These are phyloP conservation scores for Colletotrichum magnum DNA, from an alignment of 2,329 filamentous ascomycete genomes.

Conservation along the genomic window DNA sequence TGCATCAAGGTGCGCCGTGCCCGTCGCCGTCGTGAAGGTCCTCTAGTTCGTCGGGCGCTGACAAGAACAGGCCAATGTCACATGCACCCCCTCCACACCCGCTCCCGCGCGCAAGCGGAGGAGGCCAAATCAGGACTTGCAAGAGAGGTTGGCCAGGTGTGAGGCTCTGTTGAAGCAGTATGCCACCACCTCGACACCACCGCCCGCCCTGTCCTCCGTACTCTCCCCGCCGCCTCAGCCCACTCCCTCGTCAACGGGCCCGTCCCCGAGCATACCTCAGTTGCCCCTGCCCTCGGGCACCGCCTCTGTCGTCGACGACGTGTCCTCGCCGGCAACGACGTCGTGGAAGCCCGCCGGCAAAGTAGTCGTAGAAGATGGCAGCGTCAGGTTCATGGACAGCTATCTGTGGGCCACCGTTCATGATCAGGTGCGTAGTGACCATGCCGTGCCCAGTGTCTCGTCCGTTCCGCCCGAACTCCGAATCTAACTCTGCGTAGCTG, in stretches of 20 bases:
- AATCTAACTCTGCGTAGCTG: conserved; percentile 54
- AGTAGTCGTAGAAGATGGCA: conserved; percentile 68
- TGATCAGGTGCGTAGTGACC: conserved; percentile 64
- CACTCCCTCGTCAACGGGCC: conserved; percentile 32
- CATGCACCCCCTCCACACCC: conserved; percentile 72
- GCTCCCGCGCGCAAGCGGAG: conserved; percentile 72
- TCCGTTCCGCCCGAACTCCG: background rate
- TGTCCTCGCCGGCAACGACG: conserved; percentile 41
- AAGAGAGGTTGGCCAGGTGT: conserved; percentile 71
- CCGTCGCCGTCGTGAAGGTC: conserved; percentile 35
- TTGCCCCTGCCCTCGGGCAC: conserved; percentile 41
- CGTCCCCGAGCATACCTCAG: conserved; percentile 35
- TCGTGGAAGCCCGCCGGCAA: conserved; percentile 65
- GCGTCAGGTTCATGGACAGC: conserved; percentile 71
- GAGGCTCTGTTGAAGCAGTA: conserved; percentile 72
- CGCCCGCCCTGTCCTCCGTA: conserved; percentile 41
- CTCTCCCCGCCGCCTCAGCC: conserved; percentile 22
- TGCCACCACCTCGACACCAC: conserved; percentile 52
- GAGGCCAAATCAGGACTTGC: conserved; percentile 72
- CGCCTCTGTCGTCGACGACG: conserved; percentile 43
- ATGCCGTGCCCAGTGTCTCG: background rate
- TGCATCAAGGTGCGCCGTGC: conserved; percentile 67
- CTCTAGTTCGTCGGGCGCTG: conserved; percentile 19
- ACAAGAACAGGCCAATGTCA: conserved; percentile 66
- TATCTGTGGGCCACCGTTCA: conserved; percentile 68